Percentiles rank a stretch among this genome's conserved stretches.
These are phyloP conservation scores for Talaromyces nanjingensis DNA, from an alignment of 495 filamentous ascomycete species.

Conservation along the genomic window DNA sequence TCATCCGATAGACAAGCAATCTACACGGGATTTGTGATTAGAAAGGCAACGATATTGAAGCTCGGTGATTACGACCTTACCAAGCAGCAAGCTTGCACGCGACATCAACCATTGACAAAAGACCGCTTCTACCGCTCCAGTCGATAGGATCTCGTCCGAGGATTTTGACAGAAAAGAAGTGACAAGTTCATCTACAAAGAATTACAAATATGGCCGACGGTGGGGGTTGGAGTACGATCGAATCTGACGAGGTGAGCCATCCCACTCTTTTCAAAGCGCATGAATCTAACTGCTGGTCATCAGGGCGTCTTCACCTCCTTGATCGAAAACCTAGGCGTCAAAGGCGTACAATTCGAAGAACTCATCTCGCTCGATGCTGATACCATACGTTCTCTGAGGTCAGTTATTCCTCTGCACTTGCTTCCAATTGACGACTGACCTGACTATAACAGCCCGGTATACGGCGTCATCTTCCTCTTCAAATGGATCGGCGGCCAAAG, in stretches of 20 bases:
- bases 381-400: slow-evolving; percentile 62
- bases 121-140: not conserved
- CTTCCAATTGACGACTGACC: not conserved
- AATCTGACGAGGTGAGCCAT: slow-evolving; percentile 92
- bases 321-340: slow-evolving; percentile 81
- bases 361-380: slow-evolving; percentile 83
- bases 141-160: not conserved
- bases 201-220: slow-evolving; percentile 28
- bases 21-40: not conserved
- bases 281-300: not conserved
- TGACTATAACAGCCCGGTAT: slow-evolving; percentile 55
- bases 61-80: not conserved
- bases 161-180: not conserved
- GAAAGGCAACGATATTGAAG: not conserved
- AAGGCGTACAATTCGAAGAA: slow-evolving; percentile 95
- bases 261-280: too few species aligned
- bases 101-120: not conserved
- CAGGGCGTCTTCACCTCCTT: slow-evolving; percentile 97
- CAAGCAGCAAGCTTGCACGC: not conserved
- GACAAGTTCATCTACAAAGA: not conserved
- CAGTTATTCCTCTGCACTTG: not conserved
- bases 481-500: slow-evolving; percentile 81
- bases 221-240: slow-evolving; percentile 72
- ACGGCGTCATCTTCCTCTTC: slow-evolving; percentile 99
- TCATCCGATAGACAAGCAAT: not conserved